These are phyloP conservation scores for Chrysophaeum taylorii DNA, from an alignment of 352 stramenopile species.

Conservation along the genomic window DNA sequence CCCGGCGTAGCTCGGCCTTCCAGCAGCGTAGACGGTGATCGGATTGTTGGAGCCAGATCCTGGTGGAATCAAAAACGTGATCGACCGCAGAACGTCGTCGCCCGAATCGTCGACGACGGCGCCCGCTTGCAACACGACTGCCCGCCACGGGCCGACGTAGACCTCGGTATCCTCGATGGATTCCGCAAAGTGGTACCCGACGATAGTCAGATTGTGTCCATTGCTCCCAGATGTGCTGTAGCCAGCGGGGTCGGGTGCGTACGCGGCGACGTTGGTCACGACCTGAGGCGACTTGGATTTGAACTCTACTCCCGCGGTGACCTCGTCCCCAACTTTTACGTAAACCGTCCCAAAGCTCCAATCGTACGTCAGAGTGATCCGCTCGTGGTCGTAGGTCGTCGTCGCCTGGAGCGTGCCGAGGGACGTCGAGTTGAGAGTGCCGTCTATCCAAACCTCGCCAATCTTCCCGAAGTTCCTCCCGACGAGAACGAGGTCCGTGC, in stretches of 20 bases:
- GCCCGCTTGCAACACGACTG: too few relatives aligned
- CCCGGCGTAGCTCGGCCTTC: neutral
- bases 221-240: conserved; percentile 37
- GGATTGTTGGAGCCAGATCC: conserved; percentile 26
- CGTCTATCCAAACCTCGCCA: neutral
- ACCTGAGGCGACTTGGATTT: neutral
- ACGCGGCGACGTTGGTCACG: conserved; percentile 1
- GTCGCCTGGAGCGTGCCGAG: too few relatives aligned
- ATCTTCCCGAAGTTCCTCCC: conserved; percentile 17
- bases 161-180: conserved; percentile 34
- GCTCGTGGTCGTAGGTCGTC: conserved; percentile 4
- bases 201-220: conserved; percentile 47
- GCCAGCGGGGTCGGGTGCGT: conserved; percentile 1
- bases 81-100: too few relatives aligned
- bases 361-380: conserved; percentile 3
- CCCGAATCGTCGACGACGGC: too few relatives aligned
- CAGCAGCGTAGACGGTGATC: neutral
- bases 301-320: neutral
- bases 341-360: neutral
- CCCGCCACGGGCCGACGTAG: conserved; percentile 40
- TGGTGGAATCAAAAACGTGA: too few relatives aligned
- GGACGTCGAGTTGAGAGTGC: neutral
- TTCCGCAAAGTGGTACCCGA: conserved; percentile 47
- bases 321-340: conserved; percentile 14
- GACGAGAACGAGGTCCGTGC: conserved; percentile 15